Base-by-base conservation (phyloP, 257 asterid species). In the Euphrasia confusa region DNA sequence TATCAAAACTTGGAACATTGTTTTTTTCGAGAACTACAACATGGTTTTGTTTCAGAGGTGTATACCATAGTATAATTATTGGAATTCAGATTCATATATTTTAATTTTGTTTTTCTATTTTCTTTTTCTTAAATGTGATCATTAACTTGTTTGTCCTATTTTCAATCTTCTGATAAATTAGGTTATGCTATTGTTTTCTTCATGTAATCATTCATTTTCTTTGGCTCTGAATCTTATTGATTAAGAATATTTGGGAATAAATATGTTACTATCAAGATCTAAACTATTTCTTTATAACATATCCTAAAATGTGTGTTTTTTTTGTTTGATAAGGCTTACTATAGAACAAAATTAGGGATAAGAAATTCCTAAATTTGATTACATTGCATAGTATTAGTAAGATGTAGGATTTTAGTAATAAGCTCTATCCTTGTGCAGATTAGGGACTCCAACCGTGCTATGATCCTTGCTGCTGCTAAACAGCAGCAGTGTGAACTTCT, bases 401-500 rank as follows among this genome's bases (percentile, higher is more conserved):
- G 10, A 14, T 70, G 11, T 72, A 57, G 45, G 53, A 52, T 59
- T 50, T 61, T 39, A 26, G 14, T 15, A 42, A 24, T 54, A 63
- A 47, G 72, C 30, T 39, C 61, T 33, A 10, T 57, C 45, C 55
- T 67, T 77, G 56, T 71, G 78, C 87, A 92, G 98, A 86, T 92
- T 60, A 78, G 99, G 82, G 97, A 89, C 68, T 92, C 99, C 67
- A 89, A 89, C 74, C 95, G 99, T 71, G 95, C 99, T 48, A 92
- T 92, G 99, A 63, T 89, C 73, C 80, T 92, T 72, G 81, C 89
- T 80, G 97, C 95, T 47, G 85, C 74, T 64, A 44, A 17, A 50
- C 93, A 86, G 75, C 91, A 81, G 53, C 85, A 76, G 32, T 89
- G 99, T 81, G 81, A 81, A 63, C 82, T 92, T 71, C 74, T 84